These are phyloP conservation scores for Asterella californica DNA, from an alignment of 225 moss, liverwort and hornwort species.

Conservation along the genomic window DNA sequence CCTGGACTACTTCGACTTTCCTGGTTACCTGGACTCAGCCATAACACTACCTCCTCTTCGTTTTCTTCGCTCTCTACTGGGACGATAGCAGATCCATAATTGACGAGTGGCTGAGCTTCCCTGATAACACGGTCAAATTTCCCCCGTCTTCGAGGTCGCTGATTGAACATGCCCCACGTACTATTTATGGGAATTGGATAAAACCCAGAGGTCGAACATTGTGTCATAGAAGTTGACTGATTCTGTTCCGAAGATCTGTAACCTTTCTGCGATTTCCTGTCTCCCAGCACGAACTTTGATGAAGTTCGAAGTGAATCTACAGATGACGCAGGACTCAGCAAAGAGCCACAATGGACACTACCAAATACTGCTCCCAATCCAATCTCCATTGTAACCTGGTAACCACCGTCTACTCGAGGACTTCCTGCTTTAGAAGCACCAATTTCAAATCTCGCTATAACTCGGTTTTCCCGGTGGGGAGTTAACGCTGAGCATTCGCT, in stretches of 20 bases:
- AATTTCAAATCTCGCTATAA: neutral
- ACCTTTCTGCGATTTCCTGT: neutral
- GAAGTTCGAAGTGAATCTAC: neutral
- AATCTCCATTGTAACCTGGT: slow-evolving; percentile 17
- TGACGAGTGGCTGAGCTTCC: neutral
- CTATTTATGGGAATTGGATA: slow-evolving; percentile 4
- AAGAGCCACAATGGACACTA: neutral
- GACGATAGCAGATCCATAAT: slow-evolving; percentile 7
- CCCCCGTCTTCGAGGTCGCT: slow-evolving; percentile 1
- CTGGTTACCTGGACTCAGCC: slow-evolving; percentile 21
- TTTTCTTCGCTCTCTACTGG: slow-evolving; percentile 13
- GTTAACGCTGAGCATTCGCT: neutral
- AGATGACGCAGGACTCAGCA: neutral
- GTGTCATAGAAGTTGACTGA: slow-evolving; percentile 6
- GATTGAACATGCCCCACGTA: neutral
- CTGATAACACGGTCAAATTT: slow-evolving; percentile 3
- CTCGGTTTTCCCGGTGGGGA: neutral
- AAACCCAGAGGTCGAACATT: slow-evolving; percentile 27
- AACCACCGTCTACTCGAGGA: neutral
- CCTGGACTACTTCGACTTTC: neutral
- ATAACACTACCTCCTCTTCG: slow-evolving; percentile 29
- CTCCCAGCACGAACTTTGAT: slow-evolving; percentile 1
- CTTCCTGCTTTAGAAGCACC: neutral
- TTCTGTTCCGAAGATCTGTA: neutral
- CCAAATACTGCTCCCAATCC: slow-evolving; percentile 19